Evolutionary conservation across 805 yeast species (phyloP).

Genomic region (Wickerhamiella cacticola): DNA sequence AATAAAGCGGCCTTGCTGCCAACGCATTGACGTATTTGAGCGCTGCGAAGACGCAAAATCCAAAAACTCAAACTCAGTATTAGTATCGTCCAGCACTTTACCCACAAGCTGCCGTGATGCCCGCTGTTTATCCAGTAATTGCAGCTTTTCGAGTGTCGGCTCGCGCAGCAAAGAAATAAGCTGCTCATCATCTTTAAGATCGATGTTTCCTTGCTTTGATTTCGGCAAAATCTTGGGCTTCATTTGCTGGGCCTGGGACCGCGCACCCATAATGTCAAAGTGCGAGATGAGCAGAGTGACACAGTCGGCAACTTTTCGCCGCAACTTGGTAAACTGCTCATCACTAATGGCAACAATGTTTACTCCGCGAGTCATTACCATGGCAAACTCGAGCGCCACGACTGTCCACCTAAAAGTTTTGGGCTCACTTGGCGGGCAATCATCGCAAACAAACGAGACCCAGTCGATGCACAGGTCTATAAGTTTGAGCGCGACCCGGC

Average conservation of each 20-base stretch:
- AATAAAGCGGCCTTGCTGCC: constrained; percentile 91
- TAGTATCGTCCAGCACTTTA: constrained; percentile 76
- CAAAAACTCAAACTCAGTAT: constrained; percentile 76
- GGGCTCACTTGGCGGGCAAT: constrained; percentile 83
- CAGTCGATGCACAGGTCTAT: constrained; percentile 73
- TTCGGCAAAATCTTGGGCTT: constrained; percentile 24
- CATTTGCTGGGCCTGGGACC: constrained; percentile 50
- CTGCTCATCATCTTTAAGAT: constrained; percentile 43
- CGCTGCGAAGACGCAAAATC: constrained; percentile 79
- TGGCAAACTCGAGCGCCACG: constrained; percentile 85
- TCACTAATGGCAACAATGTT: constrained; percentile 72
- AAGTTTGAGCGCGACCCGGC: constrained; percentile 56
- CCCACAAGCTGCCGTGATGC: constrained; percentile 52
- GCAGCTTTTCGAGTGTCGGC: constrained; percentile 55
- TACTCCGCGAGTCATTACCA: constrained; percentile 85
- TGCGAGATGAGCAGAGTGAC: constrained; percentile 89
- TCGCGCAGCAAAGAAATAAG: constrained; percentile 48
- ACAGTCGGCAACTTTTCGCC: constrained; percentile 82
- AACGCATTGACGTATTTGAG: constrained; percentile 80
- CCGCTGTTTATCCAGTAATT: constrained; percentile 48
- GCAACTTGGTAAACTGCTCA: constrained; percentile 58
- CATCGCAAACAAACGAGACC: constrained; percentile 88
- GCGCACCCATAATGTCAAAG: constrained; percentile 96
- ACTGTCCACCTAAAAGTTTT: constrained; percentile 95
- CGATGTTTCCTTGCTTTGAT: constrained; percentile 26